Evolutionary conservation across 192 early-diverging fungal genomes (phyloP), one percentile per base, ranked within the genome.

Genomic region (Linnemannia zychae): DNA sequence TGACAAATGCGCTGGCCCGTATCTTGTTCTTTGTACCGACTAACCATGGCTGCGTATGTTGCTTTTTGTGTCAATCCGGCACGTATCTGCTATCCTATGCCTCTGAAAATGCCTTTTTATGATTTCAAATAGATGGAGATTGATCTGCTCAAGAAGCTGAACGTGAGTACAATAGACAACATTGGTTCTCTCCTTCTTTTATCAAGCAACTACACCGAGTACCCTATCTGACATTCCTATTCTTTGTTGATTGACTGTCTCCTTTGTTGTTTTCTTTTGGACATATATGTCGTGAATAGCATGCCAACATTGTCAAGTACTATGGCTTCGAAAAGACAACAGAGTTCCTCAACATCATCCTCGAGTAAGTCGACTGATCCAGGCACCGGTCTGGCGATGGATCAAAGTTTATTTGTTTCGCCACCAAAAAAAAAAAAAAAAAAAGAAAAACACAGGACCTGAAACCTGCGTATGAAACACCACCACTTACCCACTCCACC

Each of bases 261-360:
- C 18, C 60, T 40, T 46, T 44, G 18, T 50, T 22, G n/a, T 16
- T 68, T 50, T 17, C n/a, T 44, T 50, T 48, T 15, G 17, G 46
- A 46, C 52, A 24, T 69, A 22, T 68, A 22, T 44, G 31, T 16
- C 38, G 40, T 11, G 24, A 50, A 44, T 79, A 92, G 76, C 93
- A 94, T 74, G 78, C 81, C 67, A 93, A 94, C 67, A 93, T 95
- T 77, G 92, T 95, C 75, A 90, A 93, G 74, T 94, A 92, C 79
- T 87, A 91, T 87, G 97, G 96, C 47, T 96, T 91, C 74, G 94
- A 95, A 80, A 91, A 95, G 73, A 93, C 92, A 0, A 90, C 91
- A 22, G 89, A 92, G 20, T 87, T 82, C 60, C 91, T 97, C 52
- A 96, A 96, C 89, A 95, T 97, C 28, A 96, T 98, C 71, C 87